phyloP scores from a whole-genome alignment of 768 basidiomycete genomes.

The Cubamyces sp. region DNA sequence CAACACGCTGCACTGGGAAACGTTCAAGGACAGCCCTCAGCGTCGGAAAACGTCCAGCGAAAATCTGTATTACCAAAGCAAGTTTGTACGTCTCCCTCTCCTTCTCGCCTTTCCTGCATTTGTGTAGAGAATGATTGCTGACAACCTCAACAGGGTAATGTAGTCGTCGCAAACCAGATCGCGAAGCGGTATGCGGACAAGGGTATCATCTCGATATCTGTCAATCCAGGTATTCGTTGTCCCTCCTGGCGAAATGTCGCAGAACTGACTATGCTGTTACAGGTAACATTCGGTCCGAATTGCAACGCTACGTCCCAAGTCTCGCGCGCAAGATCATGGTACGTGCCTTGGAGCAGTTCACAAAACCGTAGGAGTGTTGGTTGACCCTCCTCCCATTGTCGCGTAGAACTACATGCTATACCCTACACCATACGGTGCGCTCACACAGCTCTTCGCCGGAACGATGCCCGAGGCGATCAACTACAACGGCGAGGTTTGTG shows the following conservation, averaged over 20 bases:
- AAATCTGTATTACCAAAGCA: conserved; percentile 41
- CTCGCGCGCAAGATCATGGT: conserved; percentile 13
- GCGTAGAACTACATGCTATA: conserved; percentile 30
- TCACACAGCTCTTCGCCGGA: conserved; percentile 38
- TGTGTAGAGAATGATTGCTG: too few relatives aligned
- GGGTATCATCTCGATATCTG: conserved; percentile 45
- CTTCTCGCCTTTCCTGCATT: too few relatives aligned
- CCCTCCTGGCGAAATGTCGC: conserved; percentile 35
- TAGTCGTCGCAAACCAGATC: conserved; percentile 49
- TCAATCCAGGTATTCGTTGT: conserved; percentile 47
- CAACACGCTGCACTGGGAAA: conserved; percentile 42
- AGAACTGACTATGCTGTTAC: neutral
- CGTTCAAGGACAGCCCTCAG: conserved; percentile 36
- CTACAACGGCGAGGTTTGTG: conserved; percentile 47
- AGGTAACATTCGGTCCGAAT: conserved; percentile 30
- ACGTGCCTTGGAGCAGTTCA: neutral
- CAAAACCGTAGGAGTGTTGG: too few relatives aligned
- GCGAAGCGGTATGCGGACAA: conserved; percentile 51
- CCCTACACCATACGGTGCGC: conserved; percentile 36
- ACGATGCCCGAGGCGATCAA: conserved; percentile 43
- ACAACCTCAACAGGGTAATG: conserved; percentile 42
- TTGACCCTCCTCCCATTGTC: too few relatives aligned
- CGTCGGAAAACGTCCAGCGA: conserved; percentile 24
- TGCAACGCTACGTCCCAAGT: conserved; percentile 7
- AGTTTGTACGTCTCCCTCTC: conserved; percentile 45